Conservation (phyloP, 371 early-diverging fungal genomes). For the Circinella umbellata region DNA sequence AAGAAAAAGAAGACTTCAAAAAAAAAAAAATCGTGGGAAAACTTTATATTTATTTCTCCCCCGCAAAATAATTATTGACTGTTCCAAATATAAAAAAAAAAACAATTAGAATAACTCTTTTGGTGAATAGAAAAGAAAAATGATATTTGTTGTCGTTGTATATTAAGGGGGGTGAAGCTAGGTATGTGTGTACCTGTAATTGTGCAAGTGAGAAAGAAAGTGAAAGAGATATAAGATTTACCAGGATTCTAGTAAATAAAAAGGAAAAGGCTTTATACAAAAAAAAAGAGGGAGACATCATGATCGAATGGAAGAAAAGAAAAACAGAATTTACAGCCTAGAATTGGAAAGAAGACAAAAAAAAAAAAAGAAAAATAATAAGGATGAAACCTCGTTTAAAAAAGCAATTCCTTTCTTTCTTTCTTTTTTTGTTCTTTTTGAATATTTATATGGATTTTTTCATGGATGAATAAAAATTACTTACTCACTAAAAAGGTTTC, state of each 20-base stretch:
- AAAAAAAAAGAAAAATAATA: neutral
- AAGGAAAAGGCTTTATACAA: neutral
- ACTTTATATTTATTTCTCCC: neutral
- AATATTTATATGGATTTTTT: neutral
- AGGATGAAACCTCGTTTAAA: too few relatives aligned
- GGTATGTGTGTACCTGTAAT: neutral
- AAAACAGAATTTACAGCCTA: constrained; percentile 10
- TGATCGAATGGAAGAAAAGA: neutral
- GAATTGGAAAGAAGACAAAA: neutral
- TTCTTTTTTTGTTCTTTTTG: neutral
- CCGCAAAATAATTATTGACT: too few relatives aligned
- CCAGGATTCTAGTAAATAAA: neutral
- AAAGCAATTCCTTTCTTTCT: too few relatives aligned
- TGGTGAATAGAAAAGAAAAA: too few relatives aligned
- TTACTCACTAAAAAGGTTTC: neutral
- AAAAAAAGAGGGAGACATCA: neutral
- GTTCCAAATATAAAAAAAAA: too few relatives aligned
- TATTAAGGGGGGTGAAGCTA: neutral
- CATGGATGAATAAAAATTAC: neutral
- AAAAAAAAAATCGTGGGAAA: constrained; percentile 3
- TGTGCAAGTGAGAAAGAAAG: neutral
- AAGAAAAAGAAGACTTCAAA: neutral
- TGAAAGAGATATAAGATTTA: neutral
- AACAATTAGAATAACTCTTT: too few relatives aligned
- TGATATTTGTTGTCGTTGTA: too few relatives aligned